Percentiles rank a stretch among this genome's conserved stretches.
These are phyloP conservation scores for Sporothrix phasma DNA, from an alignment of 2,329 filamentous ascomycete species.

Conservation along the genomic window DNA sequence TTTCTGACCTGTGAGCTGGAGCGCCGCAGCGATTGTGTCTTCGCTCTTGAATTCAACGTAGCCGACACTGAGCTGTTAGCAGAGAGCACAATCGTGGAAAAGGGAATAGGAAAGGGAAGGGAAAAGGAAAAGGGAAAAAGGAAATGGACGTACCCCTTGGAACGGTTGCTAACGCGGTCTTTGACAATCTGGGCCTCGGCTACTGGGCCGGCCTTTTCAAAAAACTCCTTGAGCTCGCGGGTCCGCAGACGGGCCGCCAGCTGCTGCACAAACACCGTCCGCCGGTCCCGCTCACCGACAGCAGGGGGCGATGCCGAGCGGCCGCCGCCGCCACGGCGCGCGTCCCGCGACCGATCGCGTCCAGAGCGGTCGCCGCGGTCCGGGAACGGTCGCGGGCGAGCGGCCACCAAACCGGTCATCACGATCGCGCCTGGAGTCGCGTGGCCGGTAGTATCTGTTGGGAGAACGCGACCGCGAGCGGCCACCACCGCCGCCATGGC, in stretches of 20 bases:
- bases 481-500: constrained; percentile 2
- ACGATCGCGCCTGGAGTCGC: constrained; percentile 32
- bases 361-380: constrained; percentile 10
- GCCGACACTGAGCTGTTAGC: constrained; percentile 59
- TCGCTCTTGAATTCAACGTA: constrained; percentile 98
- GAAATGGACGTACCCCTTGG: constrained; percentile 67
- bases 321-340: constrained; percentile 14
- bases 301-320: constrained; percentile 56
- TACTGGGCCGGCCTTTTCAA: constrained; percentile 87
- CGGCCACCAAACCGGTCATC: constrained; percentile 1
- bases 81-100: constrained; percentile 22
- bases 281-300: constrained; percentile 91
- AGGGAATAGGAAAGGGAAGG: not conserved
- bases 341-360: constrained; percentile 32
- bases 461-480: constrained; percentile 70
- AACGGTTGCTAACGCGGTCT: constrained; percentile 90
- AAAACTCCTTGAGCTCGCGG: constrained; percentile 87
- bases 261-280: constrained; percentile 97
- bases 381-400: constrained; percentile 8
- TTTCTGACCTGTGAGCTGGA: constrained; percentile 97
- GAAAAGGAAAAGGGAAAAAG: not conserved
- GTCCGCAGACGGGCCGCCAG: constrained; percentile 87
- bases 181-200: constrained; percentile 98
- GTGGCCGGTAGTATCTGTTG: constrained; percentile 46
- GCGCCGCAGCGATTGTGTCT: constrained; percentile 83